Evolutionary conservation across 2,329 filamentous ascomycete genomes (phyloP), one percentile per base, ranked within the genome.

Genomic region (Bipolaris bicolor): DNA sequence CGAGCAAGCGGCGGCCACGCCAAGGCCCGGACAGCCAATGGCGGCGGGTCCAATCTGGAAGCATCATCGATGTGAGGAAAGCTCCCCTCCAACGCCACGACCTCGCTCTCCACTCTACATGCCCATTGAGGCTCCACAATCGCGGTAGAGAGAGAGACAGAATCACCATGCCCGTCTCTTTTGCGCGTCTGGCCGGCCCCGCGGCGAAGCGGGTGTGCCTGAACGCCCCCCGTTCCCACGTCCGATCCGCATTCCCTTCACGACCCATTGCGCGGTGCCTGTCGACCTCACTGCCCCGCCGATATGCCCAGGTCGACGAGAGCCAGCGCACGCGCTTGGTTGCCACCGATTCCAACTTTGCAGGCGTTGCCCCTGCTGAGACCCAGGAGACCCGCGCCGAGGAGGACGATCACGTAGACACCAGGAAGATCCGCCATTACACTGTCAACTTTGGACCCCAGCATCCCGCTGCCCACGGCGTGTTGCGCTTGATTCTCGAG

Each of bases 371-470:
- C 64, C 69, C 79, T 33, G 70, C 78, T 52, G 80, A 82, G 68
- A 68, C 79, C 65, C 72, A 77, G 68, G 69, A 78, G 52, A 80
- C 82, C 64, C 68, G 74, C 50, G 71, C 78, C 55, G 77, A 78
- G 60, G 75, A 79, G 64, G 79, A 84, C 68, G 78, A 70, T 45
- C 51, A 49, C 45, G 79, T 82, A 50, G 82, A 84, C 67, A 79
- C 82, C 79, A 89, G 94, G 79, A 98, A 97, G 85, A 90, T 99
- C 77, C 88, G 95, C 67, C 95, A 99, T 82, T 99, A 99, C 82
- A 99, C 95, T 6, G 94, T 99, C 83, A 99, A 99, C 84, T 99
- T 99, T 73, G 95, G 95, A 55, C 95, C 95, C 64, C 95, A 99
- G 84, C 95, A 99, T 84, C 95, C 95, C 37, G 95, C 95, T 65